A percentile compares a stretch with the other conserved stretches of the same genome.
Evolutionary conservation across 1,284 basidiomycete species (phyloP).

Genomic region (Malassezia dermatis): DNA sequence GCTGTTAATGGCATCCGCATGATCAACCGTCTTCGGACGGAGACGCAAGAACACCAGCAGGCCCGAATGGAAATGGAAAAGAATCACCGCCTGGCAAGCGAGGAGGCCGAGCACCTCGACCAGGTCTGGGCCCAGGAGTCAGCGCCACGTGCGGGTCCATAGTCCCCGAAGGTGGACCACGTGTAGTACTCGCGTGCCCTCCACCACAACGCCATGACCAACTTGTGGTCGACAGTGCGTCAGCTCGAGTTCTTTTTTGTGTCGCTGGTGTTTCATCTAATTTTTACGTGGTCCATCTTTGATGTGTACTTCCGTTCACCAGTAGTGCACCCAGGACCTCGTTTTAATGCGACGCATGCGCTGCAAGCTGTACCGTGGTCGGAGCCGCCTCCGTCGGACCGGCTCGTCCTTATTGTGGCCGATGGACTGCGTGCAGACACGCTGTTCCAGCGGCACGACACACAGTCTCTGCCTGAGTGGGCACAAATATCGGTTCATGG

Average conservation of each 20-base stretch:
- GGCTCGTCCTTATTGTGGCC: conserved; percentile 72
- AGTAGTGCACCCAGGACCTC: conserved; percentile 41
- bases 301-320: conserved; percentile 72
- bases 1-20: conserved; percentile 44
- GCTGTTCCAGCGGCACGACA: conserved; percentile 54
- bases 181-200: not conserved
- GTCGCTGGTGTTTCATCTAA: conserved; percentile 30
- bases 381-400: conserved; percentile 53
- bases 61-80: conserved; percentile 15
- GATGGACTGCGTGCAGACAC: conserved; percentile 65
- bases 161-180: not conserved
- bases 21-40: conserved; percentile 28
- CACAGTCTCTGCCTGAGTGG: conserved; percentile 21
- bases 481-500: conserved; percentile 1
- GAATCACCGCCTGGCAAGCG: conserved; percentile 10
- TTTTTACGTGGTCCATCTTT: conserved; percentile 54
- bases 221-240: not conserved
- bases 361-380: not conserved
- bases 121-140: conserved; percentile 19
- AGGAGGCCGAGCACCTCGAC: conserved; percentile 25
- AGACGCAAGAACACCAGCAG: conserved; percentile 19
- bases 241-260: conserved; percentile 50
- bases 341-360: conserved; percentile 19
- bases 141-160: not conserved
- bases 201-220: not conserved